These are phyloP conservation scores for Nigrograna mackinnonii DNA, from an alignment of 2,329 filamentous ascomycete genomes.

Conservation along the genomic window DNA sequence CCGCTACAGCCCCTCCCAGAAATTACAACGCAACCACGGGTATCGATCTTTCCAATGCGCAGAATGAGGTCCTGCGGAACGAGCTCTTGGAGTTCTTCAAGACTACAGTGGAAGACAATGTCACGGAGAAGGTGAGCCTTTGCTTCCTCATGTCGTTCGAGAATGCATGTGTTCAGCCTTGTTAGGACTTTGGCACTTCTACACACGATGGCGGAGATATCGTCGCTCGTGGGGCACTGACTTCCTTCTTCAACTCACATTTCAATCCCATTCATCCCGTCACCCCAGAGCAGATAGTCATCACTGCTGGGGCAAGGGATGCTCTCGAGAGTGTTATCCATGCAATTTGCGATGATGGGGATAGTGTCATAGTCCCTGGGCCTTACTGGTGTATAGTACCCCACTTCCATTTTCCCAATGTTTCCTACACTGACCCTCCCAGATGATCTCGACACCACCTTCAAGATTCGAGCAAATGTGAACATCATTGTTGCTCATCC, in stretches of 20 bases:
- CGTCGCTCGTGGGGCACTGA: conserved; percentile 20
- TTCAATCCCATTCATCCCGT: conserved; percentile 30
- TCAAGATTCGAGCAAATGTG: conserved; percentile 25
- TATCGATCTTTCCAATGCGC: conserved; percentile 28
- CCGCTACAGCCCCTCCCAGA: conserved; percentile 11
- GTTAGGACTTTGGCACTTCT: conserved; percentile 24
- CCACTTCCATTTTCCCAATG: background rate
- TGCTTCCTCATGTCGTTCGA: no score
- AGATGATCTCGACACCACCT: conserved; percentile 25
- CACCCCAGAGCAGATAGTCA: conserved; percentile 26
- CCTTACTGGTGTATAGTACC: conserved; percentile 31
- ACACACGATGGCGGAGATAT: conserved; percentile 18
- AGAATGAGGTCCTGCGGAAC: conserved; percentile 28
- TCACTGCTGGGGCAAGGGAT: conserved; percentile 29
- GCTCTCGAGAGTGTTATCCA: conserved; percentile 30
- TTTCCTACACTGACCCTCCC: background rate
- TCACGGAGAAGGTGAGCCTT: conserved; percentile 18
- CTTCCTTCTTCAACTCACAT: conserved; percentile 31
- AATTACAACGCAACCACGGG: conserved; percentile 12
- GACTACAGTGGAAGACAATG: conserved; percentile 23
- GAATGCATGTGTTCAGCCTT: no score
- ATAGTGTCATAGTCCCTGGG: conserved; percentile 33
- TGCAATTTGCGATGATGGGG: conserved; percentile 33
- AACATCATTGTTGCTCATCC: conserved; percentile 28
- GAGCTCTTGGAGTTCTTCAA: conserved; percentile 32